These are phyloP conservation scores for Capsella bursapastoris DNA, from an alignment of 345 rosid genomes.

Conservation along the genomic window DNA sequence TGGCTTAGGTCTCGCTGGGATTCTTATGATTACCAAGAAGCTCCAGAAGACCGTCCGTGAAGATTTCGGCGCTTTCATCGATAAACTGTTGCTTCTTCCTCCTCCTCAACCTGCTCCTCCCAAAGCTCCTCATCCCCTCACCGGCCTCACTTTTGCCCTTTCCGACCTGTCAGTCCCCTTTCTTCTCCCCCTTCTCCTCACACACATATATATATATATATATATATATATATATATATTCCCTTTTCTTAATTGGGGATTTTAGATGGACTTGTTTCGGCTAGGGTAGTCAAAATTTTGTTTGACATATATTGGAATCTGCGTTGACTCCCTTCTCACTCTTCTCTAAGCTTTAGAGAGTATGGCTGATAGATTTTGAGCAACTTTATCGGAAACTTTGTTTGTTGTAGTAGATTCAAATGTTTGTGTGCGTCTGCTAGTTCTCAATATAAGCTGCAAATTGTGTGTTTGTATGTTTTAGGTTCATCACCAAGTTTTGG, in stretches of 20 bases:
- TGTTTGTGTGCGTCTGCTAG: neutral
- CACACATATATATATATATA: neutral
- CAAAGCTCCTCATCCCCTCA: slow-evolving; percentile 96
- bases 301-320: slow-evolving; percentile 7
- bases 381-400: neutral
- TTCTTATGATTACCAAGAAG: slow-evolving; percentile 61
- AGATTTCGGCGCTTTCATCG: slow-evolving; percentile 92
- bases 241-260: neutral
- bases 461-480: neutral
- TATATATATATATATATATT: too few species aligned
- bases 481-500: neutral
- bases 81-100: slow-evolving; percentile 78
- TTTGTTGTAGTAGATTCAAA: slow-evolving; percentile 1
- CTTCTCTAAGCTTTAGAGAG: slow-evolving; percentile 10
- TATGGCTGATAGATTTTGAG: slow-evolving; percentile 6
- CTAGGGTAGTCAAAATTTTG: slow-evolving; percentile 17
- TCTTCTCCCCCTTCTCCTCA: slow-evolving; percentile 17
- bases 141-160: slow-evolving; percentile 78
- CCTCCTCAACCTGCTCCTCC: slow-evolving; percentile 99
- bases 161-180: slow-evolving; percentile 68
- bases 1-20: slow-evolving; percentile 88
- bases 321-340: neutral
- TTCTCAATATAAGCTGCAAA: too few species aligned
- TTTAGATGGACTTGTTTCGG: neutral
- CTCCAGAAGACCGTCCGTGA: slow-evolving; percentile 67